These are phyloP conservation scores for Diaporthe amygdali DNA, from an alignment of 2,329 filamentous ascomycete species.

Conservation along the genomic window DNA sequence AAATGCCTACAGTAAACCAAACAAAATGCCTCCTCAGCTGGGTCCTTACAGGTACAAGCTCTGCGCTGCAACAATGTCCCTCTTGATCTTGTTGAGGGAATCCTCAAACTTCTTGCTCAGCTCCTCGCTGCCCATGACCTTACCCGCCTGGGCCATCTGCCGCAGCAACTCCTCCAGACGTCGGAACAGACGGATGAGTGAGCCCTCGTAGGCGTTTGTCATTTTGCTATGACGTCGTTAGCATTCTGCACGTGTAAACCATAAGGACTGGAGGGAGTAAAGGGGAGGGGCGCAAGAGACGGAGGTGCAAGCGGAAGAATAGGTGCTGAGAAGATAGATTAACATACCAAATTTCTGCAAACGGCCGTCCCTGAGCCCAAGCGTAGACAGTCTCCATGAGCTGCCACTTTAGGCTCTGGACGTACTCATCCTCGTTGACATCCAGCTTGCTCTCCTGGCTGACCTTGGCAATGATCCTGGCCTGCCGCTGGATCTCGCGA, in stretches of 20 bases:
- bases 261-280: too few relatives aligned
- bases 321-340: neutral
- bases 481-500: constrained; percentile 85
- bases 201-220: constrained; percentile 98
- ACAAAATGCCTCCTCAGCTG: neutral
- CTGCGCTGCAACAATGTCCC: constrained; percentile 95
- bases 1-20: neutral
- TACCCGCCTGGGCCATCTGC: constrained; percentile 93
- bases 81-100: constrained; percentile 81
- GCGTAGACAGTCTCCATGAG: constrained; percentile 95
- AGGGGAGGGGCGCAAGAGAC: neutral
- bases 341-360: constrained; percentile 92
- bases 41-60: constrained; percentile 80
- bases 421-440: constrained; percentile 94
- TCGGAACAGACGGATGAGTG: constrained; percentile 93
- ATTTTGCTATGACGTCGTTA: constrained; percentile 71
- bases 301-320: too few relatives aligned
- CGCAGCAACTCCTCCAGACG: constrained; percentile 91
- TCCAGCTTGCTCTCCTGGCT: constrained; percentile 92
- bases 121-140: constrained; percentile 98
- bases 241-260: neutral
- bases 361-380: constrained; percentile 89
- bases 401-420: constrained; percentile 88
- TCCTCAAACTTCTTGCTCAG: constrained; percentile 90
- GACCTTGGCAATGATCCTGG: constrained; percentile 88